Percentiles rank a stretch among this genome's conserved stretches.
Conservation (phyloP, 805 yeast genomes). For the Wickerhamiella australiensis region DNA sequence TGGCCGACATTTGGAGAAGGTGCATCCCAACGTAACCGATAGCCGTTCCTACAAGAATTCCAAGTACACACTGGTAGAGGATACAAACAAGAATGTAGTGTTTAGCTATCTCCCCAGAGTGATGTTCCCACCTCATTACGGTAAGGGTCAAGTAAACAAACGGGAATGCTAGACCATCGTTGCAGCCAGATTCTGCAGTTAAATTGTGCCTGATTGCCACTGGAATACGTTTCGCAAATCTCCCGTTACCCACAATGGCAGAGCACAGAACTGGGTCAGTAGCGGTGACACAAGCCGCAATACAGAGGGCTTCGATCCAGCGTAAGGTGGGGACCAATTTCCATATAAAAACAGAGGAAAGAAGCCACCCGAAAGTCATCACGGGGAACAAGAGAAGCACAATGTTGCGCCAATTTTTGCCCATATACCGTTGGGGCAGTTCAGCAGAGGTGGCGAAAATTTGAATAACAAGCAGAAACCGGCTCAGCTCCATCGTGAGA, state of each 20-base stretch:
- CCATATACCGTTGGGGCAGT: slow-evolving; percentile 54
- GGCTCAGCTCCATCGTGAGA: slow-evolving; percentile 59
- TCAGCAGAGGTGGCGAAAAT: slow-evolving; percentile 64
- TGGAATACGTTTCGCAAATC: slow-evolving; percentile 50
- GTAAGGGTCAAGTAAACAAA: slow-evolving; percentile 50
- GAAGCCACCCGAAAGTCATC: slow-evolving; percentile 60
- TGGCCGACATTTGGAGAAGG: slow-evolving; percentile 38
- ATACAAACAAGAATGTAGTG: slow-evolving; percentile 53
- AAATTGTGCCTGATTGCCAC: slow-evolving; percentile 49
- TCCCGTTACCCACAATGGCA: slow-evolving; percentile 54
- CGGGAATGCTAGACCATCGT: slow-evolving; percentile 53
- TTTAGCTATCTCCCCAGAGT: slow-evolving; percentile 42
- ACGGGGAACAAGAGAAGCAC: slow-evolving; percentile 50
- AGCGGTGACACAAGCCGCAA: slow-evolving; percentile 62
- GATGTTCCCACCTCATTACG: slow-evolving; percentile 36
- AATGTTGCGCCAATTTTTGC: slow-evolving; percentile 46
- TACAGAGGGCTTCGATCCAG: slow-evolving; percentile 45
- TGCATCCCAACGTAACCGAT: slow-evolving; percentile 37
- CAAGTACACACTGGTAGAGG: slow-evolving; percentile 51
- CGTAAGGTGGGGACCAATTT: slow-evolving; percentile 44
- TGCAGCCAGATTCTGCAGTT: slow-evolving; percentile 63
- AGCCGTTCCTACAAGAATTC: slow-evolving; percentile 41
- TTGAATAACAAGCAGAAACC: slow-evolving; percentile 58
- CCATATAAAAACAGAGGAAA: slow-evolving; percentile 53
- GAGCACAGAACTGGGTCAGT: slow-evolving; percentile 68